Evolutionary conservation across 2,329 filamentous ascomycete species (phyloP).

Genomic region (Purpureocillium takamizusanense): DNA sequence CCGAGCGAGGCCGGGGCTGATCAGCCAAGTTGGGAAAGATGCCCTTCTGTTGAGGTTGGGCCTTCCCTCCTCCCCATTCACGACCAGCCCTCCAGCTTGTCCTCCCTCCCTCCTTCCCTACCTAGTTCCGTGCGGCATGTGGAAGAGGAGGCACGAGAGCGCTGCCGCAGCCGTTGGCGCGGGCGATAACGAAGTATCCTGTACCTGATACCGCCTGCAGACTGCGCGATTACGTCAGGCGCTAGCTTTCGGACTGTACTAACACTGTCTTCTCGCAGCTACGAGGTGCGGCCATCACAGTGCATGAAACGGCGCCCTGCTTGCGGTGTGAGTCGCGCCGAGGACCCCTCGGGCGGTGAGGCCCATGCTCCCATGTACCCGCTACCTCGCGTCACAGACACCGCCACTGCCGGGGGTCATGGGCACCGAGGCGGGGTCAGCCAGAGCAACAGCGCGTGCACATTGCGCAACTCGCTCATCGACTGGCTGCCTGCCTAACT

Average conservation of each 20-base stretch:
- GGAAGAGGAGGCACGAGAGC: not conserved
- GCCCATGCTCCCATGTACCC: conserved; percentile 3
- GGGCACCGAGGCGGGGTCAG: conserved; percentile 4
- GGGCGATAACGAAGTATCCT: not conserved
- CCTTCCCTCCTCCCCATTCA: not conserved
- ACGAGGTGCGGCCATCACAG: too few species aligned
- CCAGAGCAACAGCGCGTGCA: too few species aligned
- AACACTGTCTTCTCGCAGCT: too few species aligned
- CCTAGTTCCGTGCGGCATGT: too few species aligned
- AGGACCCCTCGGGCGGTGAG: conserved; percentile 3
- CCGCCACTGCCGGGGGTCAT: conserved; percentile 5
- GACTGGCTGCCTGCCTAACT: too few species aligned
- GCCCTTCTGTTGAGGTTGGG: conserved; percentile 1
- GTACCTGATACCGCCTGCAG: not conserved
- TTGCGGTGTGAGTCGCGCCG: too few species aligned
- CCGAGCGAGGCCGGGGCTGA: not conserved
- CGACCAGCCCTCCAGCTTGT: too few species aligned
- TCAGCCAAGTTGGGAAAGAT: not conserved
- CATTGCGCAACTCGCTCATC: too few species aligned
- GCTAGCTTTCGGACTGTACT: not conserved
- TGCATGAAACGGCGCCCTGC: too few species aligned
- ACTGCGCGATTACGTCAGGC: not conserved
- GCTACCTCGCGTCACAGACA: conserved; percentile 1
- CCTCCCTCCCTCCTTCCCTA: too few species aligned
- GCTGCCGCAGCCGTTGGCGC: too few species aligned